Conservation (phyloP, 108 stramenopile genomes). For the Epipyxis sp. region DNA sequence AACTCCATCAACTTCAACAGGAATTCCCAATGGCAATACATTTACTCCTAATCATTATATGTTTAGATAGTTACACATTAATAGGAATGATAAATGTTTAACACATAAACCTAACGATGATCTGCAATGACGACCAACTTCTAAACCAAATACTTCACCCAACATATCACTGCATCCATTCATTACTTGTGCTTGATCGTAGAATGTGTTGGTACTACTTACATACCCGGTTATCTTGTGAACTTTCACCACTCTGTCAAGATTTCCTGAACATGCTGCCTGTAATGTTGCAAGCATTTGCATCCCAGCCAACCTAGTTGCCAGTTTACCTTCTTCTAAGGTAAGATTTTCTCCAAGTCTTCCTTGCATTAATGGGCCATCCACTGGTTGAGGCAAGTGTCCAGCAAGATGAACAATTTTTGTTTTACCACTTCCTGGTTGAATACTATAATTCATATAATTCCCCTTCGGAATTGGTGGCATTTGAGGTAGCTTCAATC, state of each 20-base stretch:
- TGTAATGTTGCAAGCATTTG: conserved; percentile 53
- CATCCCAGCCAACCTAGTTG: conserved; percentile 72
- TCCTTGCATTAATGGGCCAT: conserved; percentile 68
- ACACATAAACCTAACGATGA: background rate
- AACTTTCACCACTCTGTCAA: conserved; percentile 51
- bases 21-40: conserved; percentile 62
- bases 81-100: no score
- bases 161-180: conserved; percentile 69
- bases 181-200: conserved; percentile 61
- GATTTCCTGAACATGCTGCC: conserved; percentile 43
- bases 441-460: background rate
- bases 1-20: conserved; percentile 67
- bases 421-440: background rate
- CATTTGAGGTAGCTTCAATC: background rate
- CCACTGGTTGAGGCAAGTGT: background rate
- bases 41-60: conserved; percentile 69
- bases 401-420: conserved; percentile 4
- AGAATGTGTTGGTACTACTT: conserved; percentile 62
- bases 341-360: conserved; percentile 63
- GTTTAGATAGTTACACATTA: no score
- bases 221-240: conserved; percentile 67
- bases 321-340: conserved; percentile 75
- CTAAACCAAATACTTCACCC: conserved; percentile 65
- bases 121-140: conserved; percentile 26
- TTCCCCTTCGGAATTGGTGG: conserved; percentile 9